Conservation (phyloP, 495 filamentous ascomycete species). For the Tetracladium setigerum region DNA sequence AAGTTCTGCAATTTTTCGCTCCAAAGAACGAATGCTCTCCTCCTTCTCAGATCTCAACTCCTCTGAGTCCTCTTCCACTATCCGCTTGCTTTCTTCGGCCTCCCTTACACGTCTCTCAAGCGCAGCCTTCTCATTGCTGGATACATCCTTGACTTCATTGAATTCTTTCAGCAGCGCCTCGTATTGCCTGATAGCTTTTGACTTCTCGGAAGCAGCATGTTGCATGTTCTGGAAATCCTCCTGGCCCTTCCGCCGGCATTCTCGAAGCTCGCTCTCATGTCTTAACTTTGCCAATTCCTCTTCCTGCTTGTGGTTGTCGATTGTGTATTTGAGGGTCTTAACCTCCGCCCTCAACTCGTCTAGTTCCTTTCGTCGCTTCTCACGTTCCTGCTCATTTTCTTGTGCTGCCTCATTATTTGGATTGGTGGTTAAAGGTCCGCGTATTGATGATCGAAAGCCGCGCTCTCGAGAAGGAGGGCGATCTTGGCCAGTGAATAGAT, state of each 20-base stretch:
- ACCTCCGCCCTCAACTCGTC: conserved; percentile 49
- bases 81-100: conserved; percentile 62
- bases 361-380: conserved; percentile 14
- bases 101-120: conserved; percentile 66
- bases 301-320: conserved; percentile 73
- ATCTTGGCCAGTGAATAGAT: conserved; percentile 49
- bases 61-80: conserved; percentile 67
- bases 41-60: conserved; percentile 66
- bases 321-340: conserved; percentile 43
- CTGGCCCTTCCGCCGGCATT: conserved; percentile 65
- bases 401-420: conserved; percentile 25
- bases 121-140: conserved; percentile 55
- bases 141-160: conserved; percentile 58
- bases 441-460: conserved; percentile 21
- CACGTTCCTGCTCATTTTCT: conserved; percentile 13
- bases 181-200: conserved; percentile 60
- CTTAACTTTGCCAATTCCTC: conserved; percentile 67
- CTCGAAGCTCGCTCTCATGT: conserved; percentile 76
- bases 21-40: conserved; percentile 59
- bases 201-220: conserved; percentile 60
- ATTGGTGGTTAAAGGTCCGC: conserved; percentile 23
- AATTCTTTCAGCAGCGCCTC: conserved; percentile 65
- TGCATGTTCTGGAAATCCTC: conserved; percentile 79
- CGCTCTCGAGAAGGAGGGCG: conserved; percentile 26
- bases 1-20: conserved; percentile 63